Evolutionary conservation across 163 green algal species (phyloP).

Genomic region (Volvox carteri): DNA sequence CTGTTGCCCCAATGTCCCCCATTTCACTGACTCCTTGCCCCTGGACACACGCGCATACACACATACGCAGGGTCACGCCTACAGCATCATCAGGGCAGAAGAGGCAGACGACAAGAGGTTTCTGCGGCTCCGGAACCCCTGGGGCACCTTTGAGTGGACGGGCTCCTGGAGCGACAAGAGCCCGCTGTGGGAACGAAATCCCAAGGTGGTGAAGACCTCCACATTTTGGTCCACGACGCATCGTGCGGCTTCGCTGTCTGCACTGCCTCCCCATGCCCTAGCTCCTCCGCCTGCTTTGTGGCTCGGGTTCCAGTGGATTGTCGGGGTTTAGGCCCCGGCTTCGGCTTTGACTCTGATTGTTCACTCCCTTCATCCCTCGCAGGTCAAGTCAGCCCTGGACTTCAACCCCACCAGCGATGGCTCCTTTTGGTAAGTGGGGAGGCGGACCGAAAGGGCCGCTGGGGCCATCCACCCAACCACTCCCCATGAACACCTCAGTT

Average conservation of each 20-base stretch:
- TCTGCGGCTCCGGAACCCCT: conserved; percentile 71
- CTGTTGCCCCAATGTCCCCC: too few species aligned
- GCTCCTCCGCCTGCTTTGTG: too few species aligned
- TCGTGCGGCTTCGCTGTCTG: too few species aligned
- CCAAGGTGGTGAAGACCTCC: too few species aligned
- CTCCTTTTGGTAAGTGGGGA: conserved; percentile 72
- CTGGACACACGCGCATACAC: too few species aligned
- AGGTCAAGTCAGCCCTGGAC: conserved; percentile 55
- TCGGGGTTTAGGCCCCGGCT: neutral
- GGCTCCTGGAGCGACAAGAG: conserved; percentile 67
- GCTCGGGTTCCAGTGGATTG: too few species aligned
- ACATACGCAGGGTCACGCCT: conserved; percentile 70
- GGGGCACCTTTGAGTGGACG: conserved; percentile 74
- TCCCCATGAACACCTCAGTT: too few species aligned
- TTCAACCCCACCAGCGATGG: conserved; percentile 66
- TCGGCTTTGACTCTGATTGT: neutral
- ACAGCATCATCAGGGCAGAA: conserved; percentile 62
- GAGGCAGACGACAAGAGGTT: conserved; percentile 62
- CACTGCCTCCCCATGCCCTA: too few species aligned
- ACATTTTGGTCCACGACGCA: too few species aligned
- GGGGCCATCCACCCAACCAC: too few species aligned
- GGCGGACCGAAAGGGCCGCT: too few species aligned
- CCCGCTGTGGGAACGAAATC: conserved; percentile 68
- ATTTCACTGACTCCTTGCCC: too few species aligned
- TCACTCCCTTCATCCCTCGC: neutral